Evolutionary conservation across 495 filamentous ascomycete genomes (phyloP).

Genomic region (Xanthoparmelia taractica): DNA sequence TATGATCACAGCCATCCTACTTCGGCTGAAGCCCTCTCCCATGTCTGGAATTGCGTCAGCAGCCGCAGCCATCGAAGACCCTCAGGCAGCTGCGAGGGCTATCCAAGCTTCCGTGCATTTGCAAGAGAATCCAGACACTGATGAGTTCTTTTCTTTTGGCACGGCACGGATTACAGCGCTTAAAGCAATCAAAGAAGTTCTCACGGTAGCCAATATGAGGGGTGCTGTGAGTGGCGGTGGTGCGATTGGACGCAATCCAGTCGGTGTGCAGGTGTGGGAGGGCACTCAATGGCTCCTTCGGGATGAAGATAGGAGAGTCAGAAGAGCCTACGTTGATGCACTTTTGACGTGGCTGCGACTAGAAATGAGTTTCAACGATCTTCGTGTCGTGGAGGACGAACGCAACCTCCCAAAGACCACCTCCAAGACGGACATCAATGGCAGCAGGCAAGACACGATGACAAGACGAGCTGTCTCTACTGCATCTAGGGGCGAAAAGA

Average conservation of each 20-base stretch:
- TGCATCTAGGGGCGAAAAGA: constrained; percentile 55
- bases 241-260: constrained; percentile 59
- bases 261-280: constrained; percentile 78
- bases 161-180: constrained; percentile 69
- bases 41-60: constrained; percentile 34
- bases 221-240: constrained; percentile 50
- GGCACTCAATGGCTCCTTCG: constrained; percentile 82
- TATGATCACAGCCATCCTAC: constrained; percentile 74
- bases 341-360: constrained; percentile 71
- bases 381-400: constrained; percentile 48
- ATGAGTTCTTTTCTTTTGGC: constrained; percentile 65
- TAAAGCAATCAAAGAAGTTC: constrained; percentile 69
- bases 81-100: constrained; percentile 28
- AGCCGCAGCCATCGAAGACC: constrained; percentile 40
- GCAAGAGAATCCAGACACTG: constrained; percentile 39
- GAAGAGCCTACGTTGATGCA: constrained; percentile 76
- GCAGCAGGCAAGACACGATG: constrained; percentile 34
- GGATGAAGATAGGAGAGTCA: constrained; percentile 65
- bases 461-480: constrained; percentile 63
- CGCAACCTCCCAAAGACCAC: constrained; percentile 24
- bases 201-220: constrained; percentile 66
- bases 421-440: constrained; percentile 29
- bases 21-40: constrained; percentile 60
- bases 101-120: constrained; percentile 38
- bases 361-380: constrained; percentile 64